A percentile compares a stretch with the other conserved stretches of the same genome.
Conservation (phyloP, 345 rosid species). For the Isatis tinctoria region DNA sequence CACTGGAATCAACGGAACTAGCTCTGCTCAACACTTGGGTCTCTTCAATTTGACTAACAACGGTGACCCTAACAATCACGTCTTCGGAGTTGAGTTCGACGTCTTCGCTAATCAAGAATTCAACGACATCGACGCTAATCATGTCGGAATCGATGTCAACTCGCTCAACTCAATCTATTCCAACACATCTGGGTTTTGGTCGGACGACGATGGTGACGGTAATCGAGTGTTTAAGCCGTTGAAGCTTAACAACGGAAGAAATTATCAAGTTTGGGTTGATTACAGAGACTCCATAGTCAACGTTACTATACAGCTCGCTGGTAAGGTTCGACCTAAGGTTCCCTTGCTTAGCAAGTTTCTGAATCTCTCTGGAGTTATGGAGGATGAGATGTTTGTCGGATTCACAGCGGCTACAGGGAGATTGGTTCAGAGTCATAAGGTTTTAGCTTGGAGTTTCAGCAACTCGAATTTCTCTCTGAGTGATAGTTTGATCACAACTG, state of each 20-base stretch:
- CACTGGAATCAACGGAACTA: slow-evolving; percentile 36
- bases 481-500: slow-evolving; percentile 48
- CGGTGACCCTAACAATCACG: slow-evolving; percentile 31
- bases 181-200: slow-evolving; percentile 37
- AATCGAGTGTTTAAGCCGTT: slow-evolving; percentile 33
- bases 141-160: slow-evolving; percentile 44
- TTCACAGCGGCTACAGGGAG: slow-evolving; percentile 68
- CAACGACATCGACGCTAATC: slow-evolving; percentile 42
- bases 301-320: slow-evolving; percentile 40
- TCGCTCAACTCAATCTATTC: slow-evolving; percentile 34
- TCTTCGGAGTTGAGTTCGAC: slow-evolving; percentile 49
- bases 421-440: slow-evolving; percentile 57
- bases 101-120: slow-evolving; percentile 46
- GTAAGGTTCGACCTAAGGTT: slow-evolving; percentile 33
- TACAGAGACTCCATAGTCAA: slow-evolving; percentile 38
- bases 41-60: slow-evolving; percentile 44
- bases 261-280: slow-evolving; percentile 86
- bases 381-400: slow-evolving; percentile 70
- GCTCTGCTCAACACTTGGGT: slow-evolving; percentile 46
- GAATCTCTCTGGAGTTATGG: slow-evolving; percentile 53
- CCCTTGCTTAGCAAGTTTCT: slow-evolving; percentile 43
- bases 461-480: slow-evolving; percentile 51
- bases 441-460: slow-evolving; percentile 77
- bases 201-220: slow-evolving; percentile 14
- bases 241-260: slow-evolving; percentile 64